A percentile compares a stretch with the other conserved stretches of the same genome.
Evolutionary conservation across 441 rosid genomes (phyloP).

Genomic region (Erysimum cheiri): DNA sequence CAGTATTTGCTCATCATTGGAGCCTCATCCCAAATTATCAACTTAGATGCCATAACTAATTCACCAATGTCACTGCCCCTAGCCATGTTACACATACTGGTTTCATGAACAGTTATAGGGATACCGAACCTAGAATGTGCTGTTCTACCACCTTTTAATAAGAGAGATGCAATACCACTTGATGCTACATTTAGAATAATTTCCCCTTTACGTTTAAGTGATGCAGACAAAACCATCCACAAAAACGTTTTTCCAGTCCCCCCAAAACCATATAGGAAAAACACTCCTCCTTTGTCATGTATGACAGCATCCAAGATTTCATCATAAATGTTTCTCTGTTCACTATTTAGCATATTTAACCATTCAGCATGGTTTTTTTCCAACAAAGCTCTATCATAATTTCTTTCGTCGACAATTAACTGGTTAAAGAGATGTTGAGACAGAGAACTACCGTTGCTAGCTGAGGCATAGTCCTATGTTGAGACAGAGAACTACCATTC

Average conservation of each 20-base stretch:
- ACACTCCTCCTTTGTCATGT: rapidly evolving
- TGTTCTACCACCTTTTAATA: background rate
- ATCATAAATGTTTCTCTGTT: background rate
- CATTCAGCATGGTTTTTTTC: background rate
- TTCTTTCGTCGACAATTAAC: background rate
- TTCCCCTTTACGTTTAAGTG: rapidly evolving
- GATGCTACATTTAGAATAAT: background rate
- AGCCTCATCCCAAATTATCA: background rate
- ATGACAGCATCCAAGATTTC: rapidly evolving
- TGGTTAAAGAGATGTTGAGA: too few relatives aligned
- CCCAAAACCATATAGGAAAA: background rate
- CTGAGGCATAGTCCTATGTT: background rate
- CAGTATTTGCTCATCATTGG: background rate
- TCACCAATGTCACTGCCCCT: background rate
- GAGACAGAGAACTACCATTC: background rate
- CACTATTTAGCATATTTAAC: background rate
- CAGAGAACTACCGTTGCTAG: background rate
- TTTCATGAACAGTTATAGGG: background rate
- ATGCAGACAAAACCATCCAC: background rate
- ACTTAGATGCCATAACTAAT: background rate
- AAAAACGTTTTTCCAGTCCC: background rate
- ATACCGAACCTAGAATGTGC: background rate
- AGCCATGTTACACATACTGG: background rate
- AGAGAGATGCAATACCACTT: background rate
- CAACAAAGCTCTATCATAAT: background rate